Evolutionary conservation across 2,329 filamentous ascomycete species (phyloP).

Genomic region (Penicillium sp.): DNA sequence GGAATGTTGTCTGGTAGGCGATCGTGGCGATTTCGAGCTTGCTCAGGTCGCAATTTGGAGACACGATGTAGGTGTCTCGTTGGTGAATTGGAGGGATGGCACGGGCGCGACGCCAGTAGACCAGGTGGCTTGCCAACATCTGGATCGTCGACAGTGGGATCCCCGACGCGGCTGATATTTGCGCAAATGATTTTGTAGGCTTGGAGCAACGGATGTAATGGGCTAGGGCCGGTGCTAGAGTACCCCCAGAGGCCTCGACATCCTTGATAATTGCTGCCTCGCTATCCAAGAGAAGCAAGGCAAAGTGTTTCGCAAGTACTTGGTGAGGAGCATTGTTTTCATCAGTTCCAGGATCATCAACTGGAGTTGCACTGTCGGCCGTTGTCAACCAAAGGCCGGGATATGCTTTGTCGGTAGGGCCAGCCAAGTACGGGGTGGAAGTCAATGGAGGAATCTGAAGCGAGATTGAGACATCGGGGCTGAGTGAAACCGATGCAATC

Average conservation of each 20-base stretch:
- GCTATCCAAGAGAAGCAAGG: slow-evolving; percentile 81
- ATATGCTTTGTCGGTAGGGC: slow-evolving; percentile 70
- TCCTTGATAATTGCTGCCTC: slow-evolving; percentile 78
- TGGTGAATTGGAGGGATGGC: slow-evolving; percentile 89
- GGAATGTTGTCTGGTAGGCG: slow-evolving; percentile 79
- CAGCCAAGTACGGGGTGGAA: slow-evolving; percentile 75
- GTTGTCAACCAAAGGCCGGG: slow-evolving; percentile 87
- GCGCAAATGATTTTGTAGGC: slow-evolving; percentile 72
- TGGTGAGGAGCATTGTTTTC: slow-evolving; percentile 63
- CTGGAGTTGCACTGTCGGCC: slow-evolving; percentile 75
- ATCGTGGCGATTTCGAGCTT: slow-evolving; percentile 71
- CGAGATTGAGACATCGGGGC: slow-evolving; percentile 65
- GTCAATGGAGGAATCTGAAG: slow-evolving; percentile 67
- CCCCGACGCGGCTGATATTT: slow-evolving; percentile 65
- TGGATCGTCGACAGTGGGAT: slow-evolving; percentile 82
- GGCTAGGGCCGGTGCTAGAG: slow-evolving; percentile 76
- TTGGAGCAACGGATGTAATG: slow-evolving; percentile 69
- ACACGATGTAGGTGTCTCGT: slow-evolving; percentile 88
- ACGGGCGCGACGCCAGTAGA: slow-evolving; percentile 93
- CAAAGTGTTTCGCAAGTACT: slow-evolving; percentile 80
- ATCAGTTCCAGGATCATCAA: slow-evolving; percentile 66
- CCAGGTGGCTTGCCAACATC: slow-evolving; percentile 87
- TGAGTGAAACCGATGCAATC: slow-evolving; percentile 83
- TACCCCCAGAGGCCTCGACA: slow-evolving; percentile 72
- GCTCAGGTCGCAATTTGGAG: slow-evolving; percentile 81